These are phyloP conservation scores for Salmacisia buchloeana DNA, from an alignment of 1,284 basidiomycete genomes.

Conservation along the genomic window DNA sequence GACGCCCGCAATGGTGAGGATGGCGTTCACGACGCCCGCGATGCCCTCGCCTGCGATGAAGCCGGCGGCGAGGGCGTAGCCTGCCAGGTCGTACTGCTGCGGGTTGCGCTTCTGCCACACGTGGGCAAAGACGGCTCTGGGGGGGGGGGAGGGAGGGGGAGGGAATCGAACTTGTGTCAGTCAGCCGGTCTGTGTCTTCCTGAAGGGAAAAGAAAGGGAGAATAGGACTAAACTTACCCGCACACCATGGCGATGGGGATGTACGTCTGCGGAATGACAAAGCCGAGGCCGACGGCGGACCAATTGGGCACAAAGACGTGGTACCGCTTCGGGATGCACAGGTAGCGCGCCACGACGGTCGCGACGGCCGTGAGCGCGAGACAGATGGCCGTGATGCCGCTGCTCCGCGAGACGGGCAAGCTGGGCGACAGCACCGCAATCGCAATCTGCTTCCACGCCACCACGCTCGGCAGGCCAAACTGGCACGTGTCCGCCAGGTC, in stretches of 20 bases:
- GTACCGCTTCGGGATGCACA: constrained; percentile 59
- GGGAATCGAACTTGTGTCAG: too few species aligned
- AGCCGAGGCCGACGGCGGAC: constrained; percentile 62
- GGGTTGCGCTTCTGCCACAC: constrained; percentile 58
- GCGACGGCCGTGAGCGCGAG: constrained; percentile 57
- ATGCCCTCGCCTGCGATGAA: constrained; percentile 66
- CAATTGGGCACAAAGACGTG: constrained; percentile 62
- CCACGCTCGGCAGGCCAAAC: constrained; percentile 61
- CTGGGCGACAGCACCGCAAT: constrained; percentile 54
- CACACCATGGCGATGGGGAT: constrained; percentile 45
- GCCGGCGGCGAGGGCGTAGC: constrained; percentile 62
- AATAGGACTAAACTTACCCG: too few species aligned
- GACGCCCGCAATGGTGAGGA: constrained; percentile 38
- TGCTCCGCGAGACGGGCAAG: constrained; percentile 26
- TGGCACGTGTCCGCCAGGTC: constrained; percentile 53
- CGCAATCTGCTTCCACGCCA: constrained; percentile 64
- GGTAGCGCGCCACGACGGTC: constrained; percentile 58
- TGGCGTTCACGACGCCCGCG: constrained; percentile 64
- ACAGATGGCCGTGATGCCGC: constrained; percentile 63
- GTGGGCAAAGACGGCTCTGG: constrained; percentile 37
- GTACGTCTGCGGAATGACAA: constrained; percentile 54
- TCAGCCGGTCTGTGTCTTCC: too few species aligned
- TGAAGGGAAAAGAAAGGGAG: too few species aligned
- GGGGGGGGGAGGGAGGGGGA: too few species aligned
- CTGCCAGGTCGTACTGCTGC: constrained; percentile 55